A percentile compares a stretch with the other conserved stretches of the same genome.
Conservation (phyloP, 345 rosid species). For the Rhodamnia rubescens region DNA sequence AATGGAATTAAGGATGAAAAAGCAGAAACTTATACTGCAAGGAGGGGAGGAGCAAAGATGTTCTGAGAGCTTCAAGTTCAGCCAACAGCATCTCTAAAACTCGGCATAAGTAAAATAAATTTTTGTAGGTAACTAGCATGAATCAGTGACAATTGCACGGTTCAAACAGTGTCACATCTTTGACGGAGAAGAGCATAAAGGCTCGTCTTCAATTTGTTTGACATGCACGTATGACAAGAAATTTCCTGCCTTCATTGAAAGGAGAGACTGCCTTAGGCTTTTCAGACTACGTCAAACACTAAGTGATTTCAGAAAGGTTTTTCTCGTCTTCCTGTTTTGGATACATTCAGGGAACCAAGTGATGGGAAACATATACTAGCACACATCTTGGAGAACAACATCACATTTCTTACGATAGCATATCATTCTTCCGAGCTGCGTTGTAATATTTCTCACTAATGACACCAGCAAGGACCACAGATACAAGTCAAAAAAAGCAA, state of each 20-base stretch:
- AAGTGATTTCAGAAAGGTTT: not conserved
- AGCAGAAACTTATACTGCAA: not conserved
- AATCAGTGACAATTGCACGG: not conserved
- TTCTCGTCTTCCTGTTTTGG: not conserved
- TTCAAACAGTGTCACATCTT: not conserved
- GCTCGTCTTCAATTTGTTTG: not conserved
- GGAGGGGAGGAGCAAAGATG: not conserved
- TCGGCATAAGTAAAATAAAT: not conserved
- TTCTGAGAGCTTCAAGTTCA: not conserved
- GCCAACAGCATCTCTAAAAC: not conserved
- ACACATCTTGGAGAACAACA: not conserved
- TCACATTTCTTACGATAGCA: not conserved
- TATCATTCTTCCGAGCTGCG: not conserved
- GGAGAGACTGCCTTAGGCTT: not conserved
- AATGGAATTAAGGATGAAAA: not conserved
- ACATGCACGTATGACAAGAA: not conserved
- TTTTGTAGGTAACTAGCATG: not conserved
- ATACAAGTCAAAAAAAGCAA: not conserved
- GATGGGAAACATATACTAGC: not conserved
- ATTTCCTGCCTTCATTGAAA: not conserved
- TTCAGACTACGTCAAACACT: not conserved
- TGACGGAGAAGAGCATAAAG: not conserved
- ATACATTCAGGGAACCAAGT: not conserved
- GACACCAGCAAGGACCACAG: not conserved
- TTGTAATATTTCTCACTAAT: not conserved